A percentile compares a stretch with the other conserved stretches of the same genome.
Evolutionary conservation across 306 rosid genomes (phyloP).

Genomic region (Vigna mungo): DNA sequence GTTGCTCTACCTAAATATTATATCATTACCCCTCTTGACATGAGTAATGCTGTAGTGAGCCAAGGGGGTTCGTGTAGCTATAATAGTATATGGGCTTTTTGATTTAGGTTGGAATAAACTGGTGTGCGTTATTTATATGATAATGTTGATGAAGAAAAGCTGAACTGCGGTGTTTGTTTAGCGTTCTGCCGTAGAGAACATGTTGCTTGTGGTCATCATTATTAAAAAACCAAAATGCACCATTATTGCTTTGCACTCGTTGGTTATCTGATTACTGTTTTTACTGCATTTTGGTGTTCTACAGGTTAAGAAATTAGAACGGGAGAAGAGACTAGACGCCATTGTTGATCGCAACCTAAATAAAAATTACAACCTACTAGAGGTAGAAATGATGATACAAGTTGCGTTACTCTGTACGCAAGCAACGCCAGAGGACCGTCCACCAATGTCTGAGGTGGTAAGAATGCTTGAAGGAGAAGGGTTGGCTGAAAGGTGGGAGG

Average conservation of each 20-base stretch:
- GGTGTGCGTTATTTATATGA: conserved; percentile 1
- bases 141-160: background rate
- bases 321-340: conserved; percentile 79
- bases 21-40: background rate
- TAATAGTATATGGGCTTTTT: conserved; percentile 30
- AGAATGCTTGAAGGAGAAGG: conserved; percentile 99
- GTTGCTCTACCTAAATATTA: conserved; percentile 3
- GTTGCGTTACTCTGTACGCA: conserved; percentile 97
- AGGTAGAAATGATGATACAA: conserved; percentile 94
- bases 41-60: background rate
- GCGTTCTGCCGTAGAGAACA: background rate
- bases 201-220: conserved; percentile 27
- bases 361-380: conserved; percentile 65
- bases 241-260: conserved; percentile 29
- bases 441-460: conserved; percentile 94
- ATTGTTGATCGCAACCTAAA: conserved; percentile 84
- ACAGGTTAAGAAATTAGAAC: conserved; percentile 93
- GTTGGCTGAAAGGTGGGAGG: conserved; percentile 99
- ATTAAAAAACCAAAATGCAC: conserved; percentile 9
- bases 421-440: conserved; percentile 94
- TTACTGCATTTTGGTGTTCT: conserved; percentile 24
- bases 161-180: background rate
- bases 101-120: background rate
- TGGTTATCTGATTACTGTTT: background rate
- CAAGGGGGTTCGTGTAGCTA: conserved; percentile 20